Evolutionary conservation across 108 stramenopile species (phyloP).

Genomic region (Pseudonitzschia delicatissima): DNA sequence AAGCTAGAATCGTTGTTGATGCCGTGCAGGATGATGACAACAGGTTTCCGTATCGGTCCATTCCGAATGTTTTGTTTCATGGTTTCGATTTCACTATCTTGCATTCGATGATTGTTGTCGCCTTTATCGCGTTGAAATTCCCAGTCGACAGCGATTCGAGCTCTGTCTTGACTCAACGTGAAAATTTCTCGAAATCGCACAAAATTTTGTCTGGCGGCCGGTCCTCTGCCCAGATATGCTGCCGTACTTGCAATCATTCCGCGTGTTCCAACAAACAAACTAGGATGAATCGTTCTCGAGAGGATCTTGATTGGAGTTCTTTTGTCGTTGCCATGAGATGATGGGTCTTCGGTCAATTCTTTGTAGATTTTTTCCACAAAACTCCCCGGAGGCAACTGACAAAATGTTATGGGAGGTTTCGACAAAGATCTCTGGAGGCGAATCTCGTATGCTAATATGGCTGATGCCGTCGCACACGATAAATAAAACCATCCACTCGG

Average conservation of each 20-base stretch:
- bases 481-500: constrained; percentile 60
- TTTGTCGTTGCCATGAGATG: background rate
- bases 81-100: constrained; percentile 5
- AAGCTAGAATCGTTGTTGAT: constrained; percentile 88
- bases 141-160: constrained; percentile 76
- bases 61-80: constrained; percentile 28
- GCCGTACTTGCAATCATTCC: constrained; percentile 56
- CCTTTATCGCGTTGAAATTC: constrained; percentile 32
- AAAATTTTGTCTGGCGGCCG: constrained; percentile 27
- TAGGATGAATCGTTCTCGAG: constrained; percentile 58
- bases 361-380: constrained; percentile 24
- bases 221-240: constrained; percentile 65
- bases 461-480: constrained; percentile 37
- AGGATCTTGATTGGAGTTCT: constrained; percentile 38
- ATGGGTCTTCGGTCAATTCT: constrained; percentile 28
- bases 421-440: constrained; percentile 49
- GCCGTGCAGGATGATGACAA: constrained; percentile 76
- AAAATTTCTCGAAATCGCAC: constrained; percentile 64
- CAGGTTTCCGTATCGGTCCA: constrained; percentile 51
- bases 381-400: constrained; percentile 37
- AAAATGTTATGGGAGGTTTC: constrained; percentile 60
- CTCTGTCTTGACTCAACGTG: constrained; percentile 66
- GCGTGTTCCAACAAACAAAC: constrained; percentile 76
- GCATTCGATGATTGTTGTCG: background rate
- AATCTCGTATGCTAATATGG: constrained; percentile 56